A percentile compares a stretch with the other conserved stretches of the same genome.
Conservation (phyloP, 345 rosid species). For the Eucalyptus shirleyi region DNA sequence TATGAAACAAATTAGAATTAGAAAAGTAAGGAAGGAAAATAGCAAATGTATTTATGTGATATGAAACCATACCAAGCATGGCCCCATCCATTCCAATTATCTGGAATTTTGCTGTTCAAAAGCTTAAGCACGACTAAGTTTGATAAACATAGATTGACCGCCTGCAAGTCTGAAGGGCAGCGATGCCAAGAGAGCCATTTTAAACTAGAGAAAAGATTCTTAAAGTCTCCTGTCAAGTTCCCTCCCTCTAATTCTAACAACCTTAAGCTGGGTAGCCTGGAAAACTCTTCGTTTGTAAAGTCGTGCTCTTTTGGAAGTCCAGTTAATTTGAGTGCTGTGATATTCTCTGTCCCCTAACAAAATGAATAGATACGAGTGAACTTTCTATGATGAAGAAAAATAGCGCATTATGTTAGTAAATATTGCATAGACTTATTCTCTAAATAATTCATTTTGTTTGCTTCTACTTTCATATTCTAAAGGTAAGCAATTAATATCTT, state of each 20-base stretch:
- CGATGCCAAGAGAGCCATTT: background rate
- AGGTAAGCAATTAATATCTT: rapidly evolving
- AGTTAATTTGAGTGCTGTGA: background rate
- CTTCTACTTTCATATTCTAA: too few relatives aligned
- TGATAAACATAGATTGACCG: background rate
- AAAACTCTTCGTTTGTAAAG: background rate
- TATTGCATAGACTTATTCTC: background rate
- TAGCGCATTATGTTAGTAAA: rapidly evolving
- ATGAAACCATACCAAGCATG: background rate
- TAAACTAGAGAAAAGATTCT: background rate
- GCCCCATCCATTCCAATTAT: background rate
- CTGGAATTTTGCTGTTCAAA: background rate
- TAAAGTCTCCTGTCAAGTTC: background rate
- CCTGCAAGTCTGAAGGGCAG: background rate
- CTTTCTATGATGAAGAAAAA: background rate
- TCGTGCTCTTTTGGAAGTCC: background rate
- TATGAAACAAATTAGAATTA: background rate
- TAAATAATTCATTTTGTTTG: rapidly evolving
- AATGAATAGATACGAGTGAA: rapidly evolving
- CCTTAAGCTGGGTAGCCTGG: background rate
- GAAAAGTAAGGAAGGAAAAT: background rate
- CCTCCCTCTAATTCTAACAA: background rate
- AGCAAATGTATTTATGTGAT: background rate
- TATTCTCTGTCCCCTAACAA: background rate
- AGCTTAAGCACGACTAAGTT: background rate